phyloP scores from a whole-genome alignment of 1,284 basidiomycete genomes.

The Entoloma clypeatum region DNA sequence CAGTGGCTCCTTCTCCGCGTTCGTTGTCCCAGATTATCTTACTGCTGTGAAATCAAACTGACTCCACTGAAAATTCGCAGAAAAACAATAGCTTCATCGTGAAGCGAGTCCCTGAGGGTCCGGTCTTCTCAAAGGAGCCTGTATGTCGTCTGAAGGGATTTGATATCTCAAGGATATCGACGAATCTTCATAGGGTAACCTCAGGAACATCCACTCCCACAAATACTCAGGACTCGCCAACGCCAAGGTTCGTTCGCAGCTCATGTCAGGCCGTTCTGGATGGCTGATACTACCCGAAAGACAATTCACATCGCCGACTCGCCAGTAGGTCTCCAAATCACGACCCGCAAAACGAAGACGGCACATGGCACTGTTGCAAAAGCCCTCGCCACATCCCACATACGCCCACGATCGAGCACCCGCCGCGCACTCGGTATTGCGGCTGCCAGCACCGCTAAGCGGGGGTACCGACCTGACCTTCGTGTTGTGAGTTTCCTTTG shows the following conservation, averaged over 20 bases:
- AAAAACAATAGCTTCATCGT: slow-evolving; percentile 84
- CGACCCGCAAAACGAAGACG: slow-evolving; percentile 67
- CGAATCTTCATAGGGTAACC: slow-evolving; percentile 62
- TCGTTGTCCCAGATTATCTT: slow-evolving; percentile 30
- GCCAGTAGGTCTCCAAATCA: slow-evolving; percentile 60
- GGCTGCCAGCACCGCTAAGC: slow-evolving; percentile 56
- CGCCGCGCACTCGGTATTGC: slow-evolving; percentile 75
- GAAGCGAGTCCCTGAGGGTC: slow-evolving; percentile 68
- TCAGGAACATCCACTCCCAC: slow-evolving; percentile 81
- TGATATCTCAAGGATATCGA: slow-evolving; percentile 7
- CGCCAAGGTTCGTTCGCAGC: slow-evolving; percentile 54
- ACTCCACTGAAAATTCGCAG: slow-evolving; percentile 35
- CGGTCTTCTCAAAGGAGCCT: slow-evolving; percentile 79
- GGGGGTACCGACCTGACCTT: slow-evolving; percentile 82
- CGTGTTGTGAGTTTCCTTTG: slow-evolving; percentile 59
- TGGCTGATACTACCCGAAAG: slow-evolving; percentile 31
- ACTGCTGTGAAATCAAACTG: not conserved
- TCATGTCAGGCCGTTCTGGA: not conserved
- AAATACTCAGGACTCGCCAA: slow-evolving; percentile 89
- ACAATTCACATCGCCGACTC: slow-evolving; percentile 65
- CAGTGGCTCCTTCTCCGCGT: slow-evolving; percentile 90
- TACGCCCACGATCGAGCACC: slow-evolving; percentile 70
- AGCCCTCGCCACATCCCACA: slow-evolving; percentile 46
- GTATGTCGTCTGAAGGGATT: slow-evolving; percentile 43
- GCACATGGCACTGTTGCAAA: slow-evolving; percentile 50